A percentile compares a stretch with the other conserved stretches of the same genome.
Conservation (phyloP, 345 rosid genomes). For the Rhizophora mangle region DNA sequence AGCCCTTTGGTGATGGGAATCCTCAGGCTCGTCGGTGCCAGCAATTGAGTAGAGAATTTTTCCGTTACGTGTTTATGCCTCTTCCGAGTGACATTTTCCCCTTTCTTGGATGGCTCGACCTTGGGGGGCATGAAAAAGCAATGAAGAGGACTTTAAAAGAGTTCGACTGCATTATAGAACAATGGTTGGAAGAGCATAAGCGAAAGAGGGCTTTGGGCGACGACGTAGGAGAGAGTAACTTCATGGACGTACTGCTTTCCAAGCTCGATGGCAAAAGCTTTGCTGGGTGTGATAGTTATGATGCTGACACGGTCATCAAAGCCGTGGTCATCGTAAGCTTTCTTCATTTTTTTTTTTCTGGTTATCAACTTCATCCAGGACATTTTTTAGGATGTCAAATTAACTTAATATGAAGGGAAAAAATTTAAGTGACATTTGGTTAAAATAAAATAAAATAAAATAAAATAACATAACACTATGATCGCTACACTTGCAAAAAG, state of each 20-base stretch:
- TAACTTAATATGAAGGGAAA: too few species aligned
- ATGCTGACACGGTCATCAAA: constrained; percentile 33
- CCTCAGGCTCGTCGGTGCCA: constrained; percentile 16
- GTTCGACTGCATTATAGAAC: constrained; percentile 15
- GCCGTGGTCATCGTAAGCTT: constrained; percentile 29
- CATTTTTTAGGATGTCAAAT: too few species aligned
- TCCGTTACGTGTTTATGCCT: constrained; percentile 4
- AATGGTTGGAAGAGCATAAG: constrained; percentile 29
- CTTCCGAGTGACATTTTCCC: constrained; percentile 30
- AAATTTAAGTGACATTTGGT: too few species aligned
- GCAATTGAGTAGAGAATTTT: constrained; percentile 15
- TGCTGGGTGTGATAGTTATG: constrained; percentile 13
- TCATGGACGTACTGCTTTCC: constrained; percentile 34
- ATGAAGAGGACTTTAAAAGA: constrained; percentile 34
- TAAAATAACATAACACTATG: too few species aligned
- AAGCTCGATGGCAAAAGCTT: constrained; percentile 6
- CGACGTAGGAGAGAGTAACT: constrained; percentile 12
- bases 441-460: too few species aligned
- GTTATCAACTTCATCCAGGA: too few species aligned
- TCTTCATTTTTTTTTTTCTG: background rate
- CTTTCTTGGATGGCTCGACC: constrained; percentile 33
- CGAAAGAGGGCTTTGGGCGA: background rate
- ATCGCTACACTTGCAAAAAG: too few species aligned
- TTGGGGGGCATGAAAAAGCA: constrained; percentile 37
- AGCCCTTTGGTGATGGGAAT: constrained; percentile 14